These are phyloP conservation scores for Nakazawaea populi DNA, from an alignment of 805 yeast species.

Conservation along the genomic window DNA sequence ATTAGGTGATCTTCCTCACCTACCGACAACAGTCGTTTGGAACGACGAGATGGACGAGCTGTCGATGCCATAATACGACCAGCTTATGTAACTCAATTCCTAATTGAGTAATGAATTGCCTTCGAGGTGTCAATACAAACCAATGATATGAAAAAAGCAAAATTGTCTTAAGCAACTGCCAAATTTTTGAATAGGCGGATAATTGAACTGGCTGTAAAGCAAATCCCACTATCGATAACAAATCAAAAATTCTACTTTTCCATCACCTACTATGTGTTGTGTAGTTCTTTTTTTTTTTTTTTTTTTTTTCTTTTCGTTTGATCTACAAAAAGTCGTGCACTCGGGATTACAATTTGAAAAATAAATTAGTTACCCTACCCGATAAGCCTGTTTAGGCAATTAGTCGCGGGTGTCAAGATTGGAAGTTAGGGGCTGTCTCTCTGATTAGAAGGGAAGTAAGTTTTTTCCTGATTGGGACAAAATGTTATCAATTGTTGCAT, in stretches of 20 bases:
- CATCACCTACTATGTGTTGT: background rate
- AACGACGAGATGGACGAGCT: background rate
- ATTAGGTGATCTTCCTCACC: too few species aligned
- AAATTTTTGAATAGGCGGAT: too few species aligned
- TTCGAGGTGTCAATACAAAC: background rate
- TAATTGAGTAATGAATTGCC: background rate
- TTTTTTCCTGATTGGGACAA: slow-evolving; percentile 8
- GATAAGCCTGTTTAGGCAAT: background rate
- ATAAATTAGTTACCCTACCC: background rate
- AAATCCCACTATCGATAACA: background rate
- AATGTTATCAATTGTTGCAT: background rate
- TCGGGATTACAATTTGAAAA: too few species aligned
- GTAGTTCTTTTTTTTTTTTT: background rate
- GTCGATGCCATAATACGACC: background rate
- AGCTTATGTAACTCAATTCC: background rate
- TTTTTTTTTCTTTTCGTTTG: background rate
- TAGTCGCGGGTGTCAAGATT: background rate
- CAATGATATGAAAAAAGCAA: background rate
- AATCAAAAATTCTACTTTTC: background rate
- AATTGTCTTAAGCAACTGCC: too few species aligned
- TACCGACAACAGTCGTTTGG: background rate
- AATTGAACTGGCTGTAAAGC: too few species aligned
- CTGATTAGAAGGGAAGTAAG: background rate
- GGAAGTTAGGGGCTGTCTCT: background rate
- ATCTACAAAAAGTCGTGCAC: background rate